Base-by-base conservation (phyloP, 768 basidiomycete species). In the Leccinum longicurvipes region DNA sequence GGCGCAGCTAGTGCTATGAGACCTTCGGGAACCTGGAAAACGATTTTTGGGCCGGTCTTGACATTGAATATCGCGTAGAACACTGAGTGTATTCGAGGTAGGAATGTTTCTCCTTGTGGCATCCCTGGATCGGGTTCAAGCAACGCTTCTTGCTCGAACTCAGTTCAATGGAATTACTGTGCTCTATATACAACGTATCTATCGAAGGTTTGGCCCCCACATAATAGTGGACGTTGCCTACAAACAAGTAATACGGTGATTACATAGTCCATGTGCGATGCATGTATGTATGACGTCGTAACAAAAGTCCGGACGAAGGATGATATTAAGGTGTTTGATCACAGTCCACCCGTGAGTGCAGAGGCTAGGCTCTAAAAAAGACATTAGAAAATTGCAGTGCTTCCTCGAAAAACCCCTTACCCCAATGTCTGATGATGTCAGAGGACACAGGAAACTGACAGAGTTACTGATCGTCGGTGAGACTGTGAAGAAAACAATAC, bases 11-110 rank as follows among this genome's bases (percentile, higher is more conserved):
- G 65, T 12, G 85, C 80, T 59, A 96, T 91, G 50, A 93, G 83
- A 44, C 86, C 91, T 68, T 97, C 96, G 1, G 96, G 96, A 7
- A 97, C 93, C 73, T 98, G 95, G 65, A 89, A 89, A 5, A 92
- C 85, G 46, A 98, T 89, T 65, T 91, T 91, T 3, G 93, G 91
- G 2, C 97, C 96, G 53, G 88, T 83, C 6, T 74, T 75, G 34
- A 87, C 80, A 72, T 98, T 93, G 69, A 99, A 98, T 14, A 89
- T 85, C 4, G 95, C 88, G 66, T 97, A 98, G 76, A 98, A 98
- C 14, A 96, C 88, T 11, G 92, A 93, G 63, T 87, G 84, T 54
- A 92, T 88, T 17, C 77, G 74, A 34, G 90, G 90, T 46, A 87
- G 79, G 73, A 89, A 93, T 10, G 89, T 91, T 69, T 85, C 85